A percentile compares a stretch with the other conserved stretches of the same genome.
phyloP scores from a whole-genome alignment of 2,329 filamentous ascomycete genomes.

The Cercospora janseana region DNA sequence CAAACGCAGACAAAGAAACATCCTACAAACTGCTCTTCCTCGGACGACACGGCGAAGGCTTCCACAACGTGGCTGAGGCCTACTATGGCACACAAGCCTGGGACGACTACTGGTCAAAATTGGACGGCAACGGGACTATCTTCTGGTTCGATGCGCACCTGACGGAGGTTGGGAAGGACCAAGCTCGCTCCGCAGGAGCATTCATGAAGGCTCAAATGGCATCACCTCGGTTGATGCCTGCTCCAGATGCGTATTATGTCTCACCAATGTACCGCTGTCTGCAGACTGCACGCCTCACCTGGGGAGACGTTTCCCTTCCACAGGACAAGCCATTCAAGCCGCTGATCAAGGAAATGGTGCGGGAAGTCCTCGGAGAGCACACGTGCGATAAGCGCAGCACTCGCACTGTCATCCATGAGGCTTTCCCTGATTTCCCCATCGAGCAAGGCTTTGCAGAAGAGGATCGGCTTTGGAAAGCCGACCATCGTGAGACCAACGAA shows the following conservation, averaged over 20 bases:
- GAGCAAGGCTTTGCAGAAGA: conserved; percentile 62
- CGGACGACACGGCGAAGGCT: conserved; percentile 68
- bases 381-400: conserved; percentile 64
- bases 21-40: conserved; percentile 67
- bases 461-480: conserved; percentile 51
- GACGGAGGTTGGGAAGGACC: conserved; percentile 55
- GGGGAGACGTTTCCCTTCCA: conserved; percentile 54
- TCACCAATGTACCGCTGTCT: conserved; percentile 64
- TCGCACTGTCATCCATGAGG: conserved; percentile 52
- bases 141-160: conserved; percentile 64
- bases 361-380: conserved; percentile 66
- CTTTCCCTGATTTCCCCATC: conserved; percentile 56
- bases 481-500: conserved; percentile 27
- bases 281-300: conserved; percentile 62
- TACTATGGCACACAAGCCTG: conserved; percentile 67
- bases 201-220: conserved; percentile 60
- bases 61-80: conserved; percentile 61
- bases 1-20: conserved; percentile 44
- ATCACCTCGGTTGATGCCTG: conserved; percentile 50
- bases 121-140: conserved; percentile 62
- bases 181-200: conserved; percentile 57
- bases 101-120: conserved; percentile 66
- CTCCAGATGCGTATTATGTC: conserved; percentile 64
- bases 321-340: conserved; percentile 54
- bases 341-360: conserved; percentile 60